These are phyloP conservation scores for Diplotaxis tenuifolia DNA, from an alignment of 345 rosid species.

Conservation along the genomic window DNA sequence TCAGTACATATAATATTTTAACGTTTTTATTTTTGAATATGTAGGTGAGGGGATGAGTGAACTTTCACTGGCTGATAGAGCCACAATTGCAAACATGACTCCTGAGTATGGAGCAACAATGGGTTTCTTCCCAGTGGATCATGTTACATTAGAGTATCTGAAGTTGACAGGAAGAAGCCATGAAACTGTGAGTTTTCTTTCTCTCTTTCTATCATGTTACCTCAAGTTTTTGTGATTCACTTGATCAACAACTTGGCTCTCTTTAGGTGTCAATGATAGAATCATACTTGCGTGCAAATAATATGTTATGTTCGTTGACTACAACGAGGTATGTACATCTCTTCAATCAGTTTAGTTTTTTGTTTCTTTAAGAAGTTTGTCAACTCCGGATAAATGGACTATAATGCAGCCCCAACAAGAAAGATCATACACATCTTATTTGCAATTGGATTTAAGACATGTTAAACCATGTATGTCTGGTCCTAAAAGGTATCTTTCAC, in stretches of 20 bases:
- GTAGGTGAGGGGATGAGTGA: constrained; percentile 80
- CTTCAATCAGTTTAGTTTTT: constrained; percentile 1
- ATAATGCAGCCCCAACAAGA: constrained; percentile 66
- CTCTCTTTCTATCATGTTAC: neutral
- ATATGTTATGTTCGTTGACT: constrained; percentile 84
- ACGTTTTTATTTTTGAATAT: constrained; percentile 5
- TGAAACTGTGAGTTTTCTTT: constrained; percentile 57
- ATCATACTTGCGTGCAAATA: constrained; percentile 80
- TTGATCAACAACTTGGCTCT: constrained; percentile 3
- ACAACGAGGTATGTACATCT: constrained; percentile 56
- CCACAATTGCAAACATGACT: constrained; percentile 92
- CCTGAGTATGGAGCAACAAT: constrained; percentile 97
- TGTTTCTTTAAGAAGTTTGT: neutral
- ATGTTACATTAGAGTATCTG: constrained; percentile 79
- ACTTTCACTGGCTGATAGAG: constrained; percentile 87
- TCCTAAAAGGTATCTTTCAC: constrained; percentile 62
- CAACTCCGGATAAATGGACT: neutral
- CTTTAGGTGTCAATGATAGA: constrained; percentile 76
- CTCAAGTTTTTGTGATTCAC: constrained; percentile 9
- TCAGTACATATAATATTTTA: neutral
- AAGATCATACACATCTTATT: constrained; percentile 66
- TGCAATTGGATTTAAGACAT: constrained; percentile 65
- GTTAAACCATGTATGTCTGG: constrained; percentile 90
- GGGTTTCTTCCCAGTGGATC: constrained; percentile 97
- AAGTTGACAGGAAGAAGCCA: constrained; percentile 88